Evolutionary conservation across 345 rosid genomes (phyloP), one percentile per base, ranked within the genome.

Genomic region (Toxicodendron radicans): DNA sequence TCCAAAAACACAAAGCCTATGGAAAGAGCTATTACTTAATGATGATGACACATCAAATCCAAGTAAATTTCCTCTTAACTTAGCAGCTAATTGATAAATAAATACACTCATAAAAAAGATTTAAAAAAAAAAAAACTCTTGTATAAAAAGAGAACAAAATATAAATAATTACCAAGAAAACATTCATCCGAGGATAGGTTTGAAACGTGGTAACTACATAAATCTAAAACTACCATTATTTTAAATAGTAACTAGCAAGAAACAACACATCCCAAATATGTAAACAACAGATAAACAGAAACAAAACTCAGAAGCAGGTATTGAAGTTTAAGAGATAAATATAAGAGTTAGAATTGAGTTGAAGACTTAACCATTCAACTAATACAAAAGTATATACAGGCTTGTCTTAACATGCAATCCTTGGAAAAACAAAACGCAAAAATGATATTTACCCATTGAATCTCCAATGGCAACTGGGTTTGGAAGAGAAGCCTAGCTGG

Each of bases 361-460:
- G 53, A 66, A 66, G 17, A 46, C 70, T 27, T 48, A 24, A 38
- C 16, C 20, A 24, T 48, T 7, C 13, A 66, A 48, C 13, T 24
- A 48, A 1, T 30, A 61, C 45, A 32, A 61, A 33, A 7, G 5
- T 7, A 38, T 18, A 7, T 61, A 16, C 17, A 1, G 45, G 45
- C 10, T 12, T 4, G 9, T 18, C 30, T 3, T 14, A 63, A 43
- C 3, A 10, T 21, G 14, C 46, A 43, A 6, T 11, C 46, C 7
- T 3, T 13, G 21, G 23, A 7, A 38, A 8, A 38, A 38, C 43
- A 38, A 7, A 38, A 38, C 1, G 43, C 6, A 8, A 38, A 5
- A 38, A 7, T 7, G 23, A 27, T 32, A 73, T 71, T 63, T 56
- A 74, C 82, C 66, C 78, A 70, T 70, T 6, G 78, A 66, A 70